Base-by-base conservation (phyloP, 1,284 basidiomycete genomes). In the Mycosarcoma mackinlayi region DNA sequence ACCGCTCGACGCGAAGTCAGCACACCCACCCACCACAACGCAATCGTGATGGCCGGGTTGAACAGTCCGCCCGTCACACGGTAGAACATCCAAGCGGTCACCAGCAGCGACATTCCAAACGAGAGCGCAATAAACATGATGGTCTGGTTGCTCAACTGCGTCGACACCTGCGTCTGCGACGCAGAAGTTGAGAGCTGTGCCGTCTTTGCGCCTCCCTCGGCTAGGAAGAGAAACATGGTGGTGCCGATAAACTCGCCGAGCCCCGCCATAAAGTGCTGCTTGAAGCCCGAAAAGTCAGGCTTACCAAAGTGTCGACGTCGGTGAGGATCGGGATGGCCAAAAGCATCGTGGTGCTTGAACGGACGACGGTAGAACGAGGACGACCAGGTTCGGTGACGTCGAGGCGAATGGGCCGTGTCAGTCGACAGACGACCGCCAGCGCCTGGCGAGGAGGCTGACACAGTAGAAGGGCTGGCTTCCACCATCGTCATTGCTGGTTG, bases 21-120 rank as follows among this genome's bases (percentile, higher is more conserved):
- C 10, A 80, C 84, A 27, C 85, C 82, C 28, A 85, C 84, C n/a
- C 85, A 75, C 37, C 81, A 83, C 41, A 86, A 83, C 1, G 84
- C 84, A n/a, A 86, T 75, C 1, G 85, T 85, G 39, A 82, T 79
- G 19, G 85, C 85, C 3, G 85, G 85, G 77, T 85, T 86, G 63
- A 80, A 91, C 44, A 85, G 82, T 9, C 87, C 88, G 7, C 89
- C 90, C 0, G 89, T 90, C 44, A 89, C 86, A 28, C 91, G 86
- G 81, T 88, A 91, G 83, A 91, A 92, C 30, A 91, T 82, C 88
- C 89, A 91, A 9, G 72, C 72, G 6, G 52, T 53, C 11, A 75
- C 68, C n/a, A 69, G 35, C 27, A 76, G 65, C 18, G 64, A 69
- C n/a, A 77, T 51, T 8, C 75, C 75, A 40, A 77, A 77, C 25